Conservation (phyloP, 2,329 filamentous ascomycete species). For the Diaporthe vexans region DNA sequence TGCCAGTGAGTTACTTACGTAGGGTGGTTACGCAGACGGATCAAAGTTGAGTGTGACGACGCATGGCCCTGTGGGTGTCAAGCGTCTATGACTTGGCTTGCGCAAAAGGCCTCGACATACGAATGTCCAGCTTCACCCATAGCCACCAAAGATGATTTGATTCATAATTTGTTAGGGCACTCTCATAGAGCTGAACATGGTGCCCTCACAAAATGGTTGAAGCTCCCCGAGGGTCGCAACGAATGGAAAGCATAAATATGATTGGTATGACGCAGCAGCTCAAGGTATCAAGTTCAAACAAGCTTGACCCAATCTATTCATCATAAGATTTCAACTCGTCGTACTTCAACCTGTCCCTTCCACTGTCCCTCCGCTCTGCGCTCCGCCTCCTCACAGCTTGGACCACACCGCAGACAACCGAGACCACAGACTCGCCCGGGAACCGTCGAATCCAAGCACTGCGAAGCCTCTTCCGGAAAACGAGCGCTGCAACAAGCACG, state of each 20-base stretch:
- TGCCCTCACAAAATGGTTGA: too few relatives aligned
- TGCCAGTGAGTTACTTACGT: not conserved
- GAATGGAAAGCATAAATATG: not conserved
- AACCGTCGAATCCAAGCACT: not conserved
- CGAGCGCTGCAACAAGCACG: not conserved
- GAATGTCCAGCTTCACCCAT: too few relatives aligned
- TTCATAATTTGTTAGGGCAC: too few relatives aligned
- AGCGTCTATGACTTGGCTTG: not conserved
- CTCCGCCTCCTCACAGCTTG: conserved; percentile 16
- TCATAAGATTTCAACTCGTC: conserved; percentile 32
- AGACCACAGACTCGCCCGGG: not conserved
- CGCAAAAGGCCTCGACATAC: not conserved
- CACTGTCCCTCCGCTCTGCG: not conserved
- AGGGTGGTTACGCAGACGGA: not conserved
- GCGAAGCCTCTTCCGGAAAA: conserved; percentile 11
- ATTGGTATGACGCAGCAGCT: not conserved
- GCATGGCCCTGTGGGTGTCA: not conserved
- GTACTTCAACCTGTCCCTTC: conserved; percentile 13
- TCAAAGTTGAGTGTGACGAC: not conserved
- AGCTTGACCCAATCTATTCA: not conserved
- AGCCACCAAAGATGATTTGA: too few relatives aligned
- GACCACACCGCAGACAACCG: conserved; percentile 10
- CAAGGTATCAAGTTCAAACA: not conserved
- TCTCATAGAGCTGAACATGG: too few relatives aligned
- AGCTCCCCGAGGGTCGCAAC: too few relatives aligned